These are phyloP conservation scores for Lupinus albus DNA, from an alignment of 306 rosid genomes.

Conservation along the genomic window DNA sequence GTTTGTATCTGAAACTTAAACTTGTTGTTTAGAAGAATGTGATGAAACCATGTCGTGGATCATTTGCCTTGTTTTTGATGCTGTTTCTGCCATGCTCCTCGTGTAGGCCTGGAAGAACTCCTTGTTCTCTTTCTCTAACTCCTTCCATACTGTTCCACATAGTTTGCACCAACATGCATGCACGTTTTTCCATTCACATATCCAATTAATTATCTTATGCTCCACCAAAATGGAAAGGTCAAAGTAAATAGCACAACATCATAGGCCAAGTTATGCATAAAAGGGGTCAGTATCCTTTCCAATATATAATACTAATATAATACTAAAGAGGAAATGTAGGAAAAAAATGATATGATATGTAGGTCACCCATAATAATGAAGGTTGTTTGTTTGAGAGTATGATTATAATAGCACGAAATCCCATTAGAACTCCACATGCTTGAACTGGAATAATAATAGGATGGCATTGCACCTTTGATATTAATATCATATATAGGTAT, in stretches of 20 bases:
- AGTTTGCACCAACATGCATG: conserved; percentile 40
- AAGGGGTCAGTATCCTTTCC: too few species aligned
- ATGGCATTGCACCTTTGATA: too few species aligned
- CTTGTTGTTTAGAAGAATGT: conserved; percentile 40
- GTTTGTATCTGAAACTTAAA: conserved; percentile 45
- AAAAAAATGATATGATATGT: too few species aligned
- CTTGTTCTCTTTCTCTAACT: conserved; percentile 89
- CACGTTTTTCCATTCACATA: conserved; percentile 26
- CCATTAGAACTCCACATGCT: too few species aligned
- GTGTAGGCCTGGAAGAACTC: conserved; percentile 79
- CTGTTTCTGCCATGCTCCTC: conserved; percentile 47
- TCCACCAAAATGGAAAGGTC: background rate
- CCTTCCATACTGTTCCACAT: conserved; percentile 78
- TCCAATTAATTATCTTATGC: background rate
- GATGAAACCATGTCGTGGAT: conserved; percentile 44
- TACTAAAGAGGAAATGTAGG: too few species aligned
- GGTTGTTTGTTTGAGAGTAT: too few species aligned
- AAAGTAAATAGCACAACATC: background rate
- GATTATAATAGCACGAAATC: too few species aligned
- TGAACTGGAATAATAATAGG: too few species aligned
- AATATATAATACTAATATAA: too few species aligned
- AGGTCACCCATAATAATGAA: too few species aligned
- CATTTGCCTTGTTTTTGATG: conserved; percentile 45
- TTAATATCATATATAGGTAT: too few species aligned
- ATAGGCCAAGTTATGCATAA: too few species aligned